phyloP scores from a whole-genome alignment of 495 filamentous ascomycete species.

The Neurospora pannonica region DNA sequence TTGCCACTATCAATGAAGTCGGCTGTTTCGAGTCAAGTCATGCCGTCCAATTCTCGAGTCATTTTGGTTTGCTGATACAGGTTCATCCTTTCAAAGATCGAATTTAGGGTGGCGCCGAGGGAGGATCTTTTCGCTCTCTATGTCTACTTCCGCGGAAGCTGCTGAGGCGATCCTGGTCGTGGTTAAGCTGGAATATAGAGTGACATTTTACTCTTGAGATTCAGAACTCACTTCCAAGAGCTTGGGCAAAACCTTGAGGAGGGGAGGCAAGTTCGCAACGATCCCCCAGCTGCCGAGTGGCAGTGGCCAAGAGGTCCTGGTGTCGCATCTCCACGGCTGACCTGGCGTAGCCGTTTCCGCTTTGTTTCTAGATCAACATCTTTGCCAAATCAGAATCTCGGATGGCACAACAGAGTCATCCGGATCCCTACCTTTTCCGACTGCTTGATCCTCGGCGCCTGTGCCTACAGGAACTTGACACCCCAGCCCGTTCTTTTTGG shows the following conservation, averaged over 20 bases:
- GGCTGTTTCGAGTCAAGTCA: constrained; percentile 1
- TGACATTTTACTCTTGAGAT: not conserved
- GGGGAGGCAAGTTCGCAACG: not conserved
- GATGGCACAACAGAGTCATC: not conserved
- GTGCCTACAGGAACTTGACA: not conserved
- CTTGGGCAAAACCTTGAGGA: not conserved
- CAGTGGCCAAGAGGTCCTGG: not conserved
- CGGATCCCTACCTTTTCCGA: constrained; percentile 1
- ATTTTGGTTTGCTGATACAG: not conserved
- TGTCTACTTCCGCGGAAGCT: not conserved
- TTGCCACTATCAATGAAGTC: not conserved
- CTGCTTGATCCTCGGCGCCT: not conserved
- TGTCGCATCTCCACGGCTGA: not conserved
- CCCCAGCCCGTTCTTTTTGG: not conserved
- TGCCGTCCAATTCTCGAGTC: constrained; percentile 1
- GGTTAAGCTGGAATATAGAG: not conserved
- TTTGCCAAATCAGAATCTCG: constrained; percentile 7
- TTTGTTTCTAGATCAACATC: not conserved
- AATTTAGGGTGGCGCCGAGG: not conserved
- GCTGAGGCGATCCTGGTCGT: not conserved
- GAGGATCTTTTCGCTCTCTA: not conserved
- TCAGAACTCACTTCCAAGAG: not conserved
- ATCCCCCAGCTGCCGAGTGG: not conserved
- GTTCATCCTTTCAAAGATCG: not conserved
- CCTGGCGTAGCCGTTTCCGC: constrained; percentile 2